Conservation (phyloP, 2,329 filamentous ascomycete genomes). For the Conoideocrella luteorostrata region DNA sequence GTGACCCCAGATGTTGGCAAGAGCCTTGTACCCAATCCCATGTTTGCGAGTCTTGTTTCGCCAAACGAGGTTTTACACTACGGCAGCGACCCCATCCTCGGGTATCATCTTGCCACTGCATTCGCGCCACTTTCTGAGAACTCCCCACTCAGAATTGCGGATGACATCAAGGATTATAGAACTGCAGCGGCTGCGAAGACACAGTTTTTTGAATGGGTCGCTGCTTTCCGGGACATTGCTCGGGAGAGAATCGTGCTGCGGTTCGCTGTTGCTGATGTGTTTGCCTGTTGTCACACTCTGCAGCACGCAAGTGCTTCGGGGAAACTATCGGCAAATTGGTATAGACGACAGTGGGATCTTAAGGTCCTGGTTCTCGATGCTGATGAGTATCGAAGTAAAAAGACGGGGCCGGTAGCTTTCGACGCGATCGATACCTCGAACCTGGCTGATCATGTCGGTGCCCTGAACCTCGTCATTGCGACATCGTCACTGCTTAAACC, state of each 20-base stretch:
- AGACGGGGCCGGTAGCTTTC: constrained; percentile 36
- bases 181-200: constrained; percentile 29
- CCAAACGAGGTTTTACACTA: constrained; percentile 36
- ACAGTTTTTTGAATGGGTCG: constrained; percentile 42
- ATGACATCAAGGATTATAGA: constrained; percentile 12
- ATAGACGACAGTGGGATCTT: constrained; percentile 33
- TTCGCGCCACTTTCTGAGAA: constrained; percentile 29
- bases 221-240: constrained; percentile 26
- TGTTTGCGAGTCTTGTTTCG: constrained; percentile 31
- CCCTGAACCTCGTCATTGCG: constrained; percentile 33
- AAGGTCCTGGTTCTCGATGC: constrained; percentile 35
- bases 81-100: constrained; percentile 43
- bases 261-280: constrained; percentile 40
- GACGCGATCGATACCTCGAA: constrained; percentile 51
- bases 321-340: constrained; percentile 31
- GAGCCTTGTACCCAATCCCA: constrained; percentile 35
- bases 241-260: constrained; percentile 33
- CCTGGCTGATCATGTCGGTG: constrained; percentile 32
- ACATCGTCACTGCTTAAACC: constrained; percentile 39
- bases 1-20: constrained; percentile 15
- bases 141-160: constrained; percentile 30
- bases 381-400: constrained; percentile 29
- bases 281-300: constrained; percentile 46
- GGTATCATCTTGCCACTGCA: constrained; percentile 51
- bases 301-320: constrained; percentile 30